Evolutionary conservation across 805 yeast genomes (phyloP).

Genomic region (Kluyveromyces nonfermentans): DNA sequence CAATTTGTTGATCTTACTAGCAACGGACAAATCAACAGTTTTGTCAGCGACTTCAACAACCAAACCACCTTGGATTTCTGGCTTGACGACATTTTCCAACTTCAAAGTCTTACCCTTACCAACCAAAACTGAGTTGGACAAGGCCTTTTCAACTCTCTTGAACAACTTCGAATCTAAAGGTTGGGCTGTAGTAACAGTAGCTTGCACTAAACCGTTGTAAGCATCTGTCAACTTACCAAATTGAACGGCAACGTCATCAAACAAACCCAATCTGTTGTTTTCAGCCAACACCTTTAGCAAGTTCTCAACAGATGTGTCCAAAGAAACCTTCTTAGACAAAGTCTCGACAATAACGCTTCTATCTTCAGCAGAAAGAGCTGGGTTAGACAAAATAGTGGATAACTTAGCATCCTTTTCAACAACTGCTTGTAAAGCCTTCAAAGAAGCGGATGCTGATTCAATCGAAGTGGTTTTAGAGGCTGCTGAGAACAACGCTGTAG

Average conservation of each 20-base stretch:
- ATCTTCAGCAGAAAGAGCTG: slow-evolving; percentile 70
- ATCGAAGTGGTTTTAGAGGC: slow-evolving; percentile 73
- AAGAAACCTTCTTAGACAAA: slow-evolving; percentile 37
- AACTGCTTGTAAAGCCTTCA: slow-evolving; percentile 43
- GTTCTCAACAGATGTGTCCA: slow-evolving; percentile 69
- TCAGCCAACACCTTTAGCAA: slow-evolving; percentile 80
- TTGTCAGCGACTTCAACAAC: slow-evolving; percentile 94
- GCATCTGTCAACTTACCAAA: slow-evolving; percentile 78
- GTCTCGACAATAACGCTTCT: slow-evolving; percentile 61
- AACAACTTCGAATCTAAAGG: slow-evolving; percentile 76
- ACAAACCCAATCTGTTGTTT: slow-evolving; percentile 80
- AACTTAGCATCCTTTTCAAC: slow-evolving; percentile 58
- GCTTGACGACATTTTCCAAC: slow-evolving; percentile 73
- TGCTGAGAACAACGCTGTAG: slow-evolving; percentile 88
- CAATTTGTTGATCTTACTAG: slow-evolving; percentile 76
- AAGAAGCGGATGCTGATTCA: slow-evolving; percentile 59
- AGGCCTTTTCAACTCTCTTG: slow-evolving; percentile 67
- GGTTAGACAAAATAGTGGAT: slow-evolving; percentile 57
- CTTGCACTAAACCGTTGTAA: slow-evolving; percentile 85
- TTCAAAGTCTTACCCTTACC: slow-evolving; percentile 81
- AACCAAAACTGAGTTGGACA: slow-evolving; percentile 69
- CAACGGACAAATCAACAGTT: slow-evolving; percentile 87
- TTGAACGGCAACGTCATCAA: slow-evolving; percentile 56
- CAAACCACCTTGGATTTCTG: slow-evolving; percentile 92
- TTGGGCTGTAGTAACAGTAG: slow-evolving; percentile 79